A percentile compares a stretch with the other conserved stretches of the same genome.
Conservation (phyloP, 1,284 basidiomycete species). For the Phlebopus sp. region DNA sequence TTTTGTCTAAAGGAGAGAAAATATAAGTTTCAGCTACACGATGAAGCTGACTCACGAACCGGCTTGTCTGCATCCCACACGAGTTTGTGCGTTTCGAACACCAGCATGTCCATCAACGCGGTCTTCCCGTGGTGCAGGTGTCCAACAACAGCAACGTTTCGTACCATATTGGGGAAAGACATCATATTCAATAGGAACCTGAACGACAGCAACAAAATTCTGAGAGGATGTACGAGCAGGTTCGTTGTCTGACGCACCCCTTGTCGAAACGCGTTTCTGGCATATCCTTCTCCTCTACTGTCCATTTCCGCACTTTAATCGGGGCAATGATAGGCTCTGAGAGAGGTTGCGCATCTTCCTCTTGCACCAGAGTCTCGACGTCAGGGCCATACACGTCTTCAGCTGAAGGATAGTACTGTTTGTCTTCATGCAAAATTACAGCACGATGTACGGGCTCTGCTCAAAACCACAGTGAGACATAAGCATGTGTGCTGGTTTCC, state of each 20-base stretch:
- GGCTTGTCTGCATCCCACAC: conserved; percentile 88
- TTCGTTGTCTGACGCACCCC: conserved; percentile 55
- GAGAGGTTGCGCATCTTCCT: conserved; percentile 96
- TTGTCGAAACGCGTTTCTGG: conserved; percentile 93
- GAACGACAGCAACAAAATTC: conserved; percentile 11
- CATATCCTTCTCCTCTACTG: conserved; percentile 89
- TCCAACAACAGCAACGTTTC: conserved; percentile 93
- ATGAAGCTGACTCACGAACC: conserved; percentile 45
- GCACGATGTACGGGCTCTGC: conserved; percentile 78
- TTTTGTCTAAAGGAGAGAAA: conserved; percentile 51
- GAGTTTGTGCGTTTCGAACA: conserved; percentile 95
- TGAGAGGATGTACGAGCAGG: conserved; percentile 5
- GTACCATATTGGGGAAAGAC: conserved; percentile 90
- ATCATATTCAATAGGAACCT: conserved; percentile 94
- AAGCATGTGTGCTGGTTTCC: not conserved
- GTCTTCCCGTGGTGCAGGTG: conserved; percentile 99
- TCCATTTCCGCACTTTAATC: conserved; percentile 90
- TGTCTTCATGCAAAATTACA: conserved; percentile 94
- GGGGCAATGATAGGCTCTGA: conserved; percentile 96
- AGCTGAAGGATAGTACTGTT: conserved; percentile 96
- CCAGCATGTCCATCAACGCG: conserved; percentile 93
- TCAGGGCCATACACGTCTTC: conserved; percentile 90
- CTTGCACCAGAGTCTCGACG: conserved; percentile 96
- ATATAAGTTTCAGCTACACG: conserved; percentile 16
- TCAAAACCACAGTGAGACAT: conserved; percentile 5